Evolutionary conservation across 2,329 filamentous ascomycete species (phyloP).

Genomic region (Verticillium isaacii): DNA sequence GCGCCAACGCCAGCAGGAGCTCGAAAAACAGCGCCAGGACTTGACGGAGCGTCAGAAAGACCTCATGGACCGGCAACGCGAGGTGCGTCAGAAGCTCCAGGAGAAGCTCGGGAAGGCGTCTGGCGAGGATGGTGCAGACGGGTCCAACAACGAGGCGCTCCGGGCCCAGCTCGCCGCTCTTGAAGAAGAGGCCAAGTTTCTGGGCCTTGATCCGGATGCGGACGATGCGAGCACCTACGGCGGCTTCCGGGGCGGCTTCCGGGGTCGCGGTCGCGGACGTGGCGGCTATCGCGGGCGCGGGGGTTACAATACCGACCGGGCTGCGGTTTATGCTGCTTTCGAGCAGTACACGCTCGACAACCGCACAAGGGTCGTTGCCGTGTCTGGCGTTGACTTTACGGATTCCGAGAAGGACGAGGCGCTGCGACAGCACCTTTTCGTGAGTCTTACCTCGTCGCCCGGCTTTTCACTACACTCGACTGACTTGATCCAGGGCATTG

Average conservation of each 20-base stretch:
- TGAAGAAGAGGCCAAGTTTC: conserved; percentile 64
- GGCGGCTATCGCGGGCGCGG: conserved; percentile 33
- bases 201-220: conserved; percentile 61
- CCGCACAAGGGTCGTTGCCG: conserved; percentile 61
- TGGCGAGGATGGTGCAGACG: conserved; percentile 18
- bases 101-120: conserved; percentile 42
- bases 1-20: conserved; percentile 54
- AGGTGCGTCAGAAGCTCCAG: conserved; percentile 58
- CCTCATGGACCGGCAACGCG: conserved; percentile 57
- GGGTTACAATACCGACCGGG: conserved; percentile 22
- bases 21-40: conserved; percentile 57
- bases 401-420: conserved; percentile 60
- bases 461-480: background rate
- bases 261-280: conserved; percentile 35
- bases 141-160: conserved; percentile 53
- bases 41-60: conserved; percentile 61
- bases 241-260: conserved; percentile 25
- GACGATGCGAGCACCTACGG: conserved; percentile 21
- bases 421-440: conserved; percentile 66
- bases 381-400: conserved; percentile 61
- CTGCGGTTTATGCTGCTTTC: conserved; percentile 50
- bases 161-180: conserved; percentile 68
- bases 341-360: conserved; percentile 70
- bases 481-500: conserved; percentile 43
- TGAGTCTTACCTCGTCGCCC: conserved; percentile 30